Evolutionary conservation across 208 protist species (phyloP).

Genomic region (Leishmania major): DNA sequence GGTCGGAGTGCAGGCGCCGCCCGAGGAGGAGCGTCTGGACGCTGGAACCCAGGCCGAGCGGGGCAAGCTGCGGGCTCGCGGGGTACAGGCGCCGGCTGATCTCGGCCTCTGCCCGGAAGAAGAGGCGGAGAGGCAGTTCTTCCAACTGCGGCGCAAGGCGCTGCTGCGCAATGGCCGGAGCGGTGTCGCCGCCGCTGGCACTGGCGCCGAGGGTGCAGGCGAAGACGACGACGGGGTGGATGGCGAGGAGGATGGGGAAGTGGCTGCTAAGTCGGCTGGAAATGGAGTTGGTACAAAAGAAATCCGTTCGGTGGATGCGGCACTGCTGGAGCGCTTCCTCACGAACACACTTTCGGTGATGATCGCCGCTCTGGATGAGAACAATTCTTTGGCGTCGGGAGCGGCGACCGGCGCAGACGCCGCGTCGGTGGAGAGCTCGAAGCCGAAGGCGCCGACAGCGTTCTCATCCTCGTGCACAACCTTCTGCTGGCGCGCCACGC

Average conservation of each 20-base stretch:
- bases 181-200: slow-evolving; percentile 7
- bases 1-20: slow-evolving; percentile 56
- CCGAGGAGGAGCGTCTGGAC: slow-evolving; percentile 62
- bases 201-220: slow-evolving; percentile 8
- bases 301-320: slow-evolving; percentile 49
- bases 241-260: slow-evolving; percentile 2
- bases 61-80: slow-evolving; percentile 35
- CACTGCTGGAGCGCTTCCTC: slow-evolving; percentile 61
- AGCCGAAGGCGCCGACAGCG: slow-evolving; percentile 47
- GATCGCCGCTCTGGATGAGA: slow-evolving; percentile 72
- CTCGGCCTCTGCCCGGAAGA: slow-evolving; percentile 81
- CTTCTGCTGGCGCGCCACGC: slow-evolving; percentile 48
- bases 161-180: slow-evolving; percentile 17
- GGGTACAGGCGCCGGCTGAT: slow-evolving; percentile 64
- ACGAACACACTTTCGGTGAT: slow-evolving; percentile 69
- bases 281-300: not conserved
- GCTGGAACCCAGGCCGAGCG: slow-evolving; percentile 60
- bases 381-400: slow-evolving; percentile 25
- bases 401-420: slow-evolving; percentile 9
- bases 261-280: not conserved
- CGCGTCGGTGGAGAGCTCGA: slow-evolving; percentile 1
- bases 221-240: slow-evolving; percentile 3
- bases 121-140: slow-evolving; percentile 42
- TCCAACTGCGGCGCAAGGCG: slow-evolving; percentile 23
- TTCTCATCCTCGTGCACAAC: slow-evolving; percentile 63